A percentile compares a stretch with the other conserved stretches of the same genome.
Conservation (phyloP, 768 basidiomycete species). For the Kwoniella europaea region DNA sequence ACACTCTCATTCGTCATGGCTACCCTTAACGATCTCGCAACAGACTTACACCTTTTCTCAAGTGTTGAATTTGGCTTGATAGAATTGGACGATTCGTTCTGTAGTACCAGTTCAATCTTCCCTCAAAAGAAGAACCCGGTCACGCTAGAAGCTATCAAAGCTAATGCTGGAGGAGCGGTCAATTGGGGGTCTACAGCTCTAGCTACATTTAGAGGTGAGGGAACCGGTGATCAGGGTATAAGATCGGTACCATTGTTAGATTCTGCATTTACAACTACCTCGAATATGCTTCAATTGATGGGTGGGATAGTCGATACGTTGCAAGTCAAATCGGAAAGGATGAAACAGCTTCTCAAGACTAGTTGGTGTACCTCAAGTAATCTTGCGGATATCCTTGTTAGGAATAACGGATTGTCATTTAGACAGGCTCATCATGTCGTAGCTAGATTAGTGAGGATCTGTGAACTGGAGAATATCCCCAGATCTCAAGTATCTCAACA, state of each 20-base stretch:
- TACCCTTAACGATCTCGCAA: constrained; percentile 22
- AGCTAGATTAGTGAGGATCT: constrained; percentile 14
- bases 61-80: constrained; percentile 13
- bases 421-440: constrained; percentile 28
- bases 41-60: constrained; percentile 15
- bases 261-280: constrained; percentile 13
- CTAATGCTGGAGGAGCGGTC: constrained; percentile 13
- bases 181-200: constrained; percentile 17
- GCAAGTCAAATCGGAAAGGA: constrained; percentile 9
- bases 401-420: constrained; percentile 13
- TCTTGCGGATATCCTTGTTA: constrained; percentile 21
- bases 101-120: constrained; percentile 18
- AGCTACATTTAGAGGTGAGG: constrained; percentile 20
- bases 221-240: constrained; percentile 24
- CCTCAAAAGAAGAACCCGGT: constrained; percentile 25
- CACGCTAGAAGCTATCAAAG: constrained; percentile 8
- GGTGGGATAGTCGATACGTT: constrained; percentile 18
- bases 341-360: neutral
- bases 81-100: constrained; percentile 17
- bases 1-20: constrained; percentile 20
- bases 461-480: neutral
- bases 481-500: neutral
- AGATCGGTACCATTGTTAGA: constrained; percentile 20
- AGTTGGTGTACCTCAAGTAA: constrained; percentile 25
- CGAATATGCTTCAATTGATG: constrained; percentile 11